Percentiles rank a stretch among this genome's conserved stretches.
phyloP scores from a whole-genome alignment of 305 asterid genomes.

The Stenogyne calaminthoides region DNA sequence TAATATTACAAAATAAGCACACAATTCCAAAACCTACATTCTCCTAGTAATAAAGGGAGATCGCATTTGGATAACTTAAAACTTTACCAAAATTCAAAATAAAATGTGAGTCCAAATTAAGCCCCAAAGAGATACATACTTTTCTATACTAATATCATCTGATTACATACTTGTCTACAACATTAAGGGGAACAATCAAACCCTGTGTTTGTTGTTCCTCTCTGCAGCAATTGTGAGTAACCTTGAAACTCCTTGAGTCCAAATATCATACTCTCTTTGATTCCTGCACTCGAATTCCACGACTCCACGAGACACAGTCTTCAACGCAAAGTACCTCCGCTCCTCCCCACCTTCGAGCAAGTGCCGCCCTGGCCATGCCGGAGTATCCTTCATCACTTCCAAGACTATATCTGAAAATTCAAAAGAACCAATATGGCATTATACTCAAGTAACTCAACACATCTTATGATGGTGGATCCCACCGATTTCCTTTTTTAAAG shows the following conservation, averaged over 20 bases:
- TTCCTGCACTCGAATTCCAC: constrained; percentile 90
- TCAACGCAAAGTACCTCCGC: constrained; percentile 77
- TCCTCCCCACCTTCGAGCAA: constrained; percentile 83
- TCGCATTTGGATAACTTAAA: constrained; percentile 44
- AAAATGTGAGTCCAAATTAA: constrained; percentile 36
- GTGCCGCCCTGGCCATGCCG: constrained; percentile 98
- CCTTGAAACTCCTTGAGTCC: constrained; percentile 97
- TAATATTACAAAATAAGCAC: constrained; percentile 33
- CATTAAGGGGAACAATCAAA: constrained; percentile 30
- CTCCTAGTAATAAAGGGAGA: constrained; percentile 31
- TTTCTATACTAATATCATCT: constrained; percentile 7
- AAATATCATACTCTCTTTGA: constrained; percentile 79
- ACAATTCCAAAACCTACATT: constrained; percentile 45
- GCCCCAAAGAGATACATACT: constrained; percentile 17
- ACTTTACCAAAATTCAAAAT: constrained; percentile 34
- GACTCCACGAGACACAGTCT: constrained; percentile 71
- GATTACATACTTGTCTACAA: constrained; percentile 11
- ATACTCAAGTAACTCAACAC: not conserved
- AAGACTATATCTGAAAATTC: constrained; percentile 67
- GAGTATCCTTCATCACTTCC: constrained; percentile 76
- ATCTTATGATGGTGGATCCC: not conserved
- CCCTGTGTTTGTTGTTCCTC: constrained; percentile 57
- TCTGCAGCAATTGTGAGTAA: constrained; percentile 73
- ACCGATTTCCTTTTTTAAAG: not conserved
- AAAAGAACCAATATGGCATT: constrained; percentile 25